Conservation (phyloP, 192 early-diverging fungal species). For the Ambispora gerdemannii region DNA sequence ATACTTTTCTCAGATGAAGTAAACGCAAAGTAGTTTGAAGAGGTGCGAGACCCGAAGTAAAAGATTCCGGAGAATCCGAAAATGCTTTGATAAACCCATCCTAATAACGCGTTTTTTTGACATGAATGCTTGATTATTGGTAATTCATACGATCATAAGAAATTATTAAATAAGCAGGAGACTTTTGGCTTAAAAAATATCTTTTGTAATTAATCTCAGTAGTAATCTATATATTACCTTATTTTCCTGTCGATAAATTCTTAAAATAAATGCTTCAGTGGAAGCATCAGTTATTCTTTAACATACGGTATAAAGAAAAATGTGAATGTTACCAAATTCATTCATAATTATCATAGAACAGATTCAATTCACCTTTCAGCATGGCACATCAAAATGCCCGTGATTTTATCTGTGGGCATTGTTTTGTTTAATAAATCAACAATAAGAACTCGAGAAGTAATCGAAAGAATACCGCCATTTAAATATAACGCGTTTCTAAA, state of each 20-base stretch:
- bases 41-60: conserved; percentile 80
- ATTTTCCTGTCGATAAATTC: conserved; percentile 77
- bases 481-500: conserved; percentile 64
- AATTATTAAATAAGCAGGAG: no score
- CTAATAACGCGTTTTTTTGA: conserved; percentile 28
- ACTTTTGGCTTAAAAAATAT: no score
- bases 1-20: conserved; percentile 76
- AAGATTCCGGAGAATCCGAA: conserved; percentile 79
- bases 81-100: conserved; percentile 92
- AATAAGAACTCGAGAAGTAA: conserved; percentile 84
- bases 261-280: conserved; percentile 86
- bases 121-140: no score
- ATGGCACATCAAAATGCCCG: conserved; percentile 82
- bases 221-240: conserved; percentile 44
- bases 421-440: conserved; percentile 83
- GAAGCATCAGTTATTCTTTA: conserved; percentile 69
- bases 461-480: conserved; percentile 76
- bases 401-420: conserved; percentile 71
- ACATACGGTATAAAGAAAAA: conserved; percentile 21
- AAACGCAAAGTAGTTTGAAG: conserved; percentile 82
- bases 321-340: neutral
- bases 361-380: conserved; percentile 62
- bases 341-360: neutral
- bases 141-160: no score
- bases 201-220: no score